Base-by-base conservation (phyloP, 768 basidiomycete genomes). In the Boletus coccyginus region DNA sequence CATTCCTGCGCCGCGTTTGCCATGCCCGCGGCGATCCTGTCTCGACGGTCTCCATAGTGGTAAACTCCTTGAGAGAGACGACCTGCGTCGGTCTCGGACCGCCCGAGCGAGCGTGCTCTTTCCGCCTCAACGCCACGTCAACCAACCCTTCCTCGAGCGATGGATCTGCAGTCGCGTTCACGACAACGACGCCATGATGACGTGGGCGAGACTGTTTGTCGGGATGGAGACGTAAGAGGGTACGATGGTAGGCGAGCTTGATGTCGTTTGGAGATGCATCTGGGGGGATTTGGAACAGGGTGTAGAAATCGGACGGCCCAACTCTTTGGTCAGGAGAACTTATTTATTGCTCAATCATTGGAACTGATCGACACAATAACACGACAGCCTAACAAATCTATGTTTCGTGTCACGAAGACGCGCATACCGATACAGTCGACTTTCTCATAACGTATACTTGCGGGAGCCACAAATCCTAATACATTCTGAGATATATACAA, bases 61-160 rank as follows among this genome's bases (percentile, higher is more conserved):
- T 54, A 60, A 91, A 92, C 1, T 91, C 89, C 45, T 89, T 88
- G 39, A 94, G 74, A 3, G 92, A 93, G 38, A 93, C 73, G 17
- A 90, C 73, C 58, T 92, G 86, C 0, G 92, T 90, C 5, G 92
- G 90, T 50, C 92, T 77, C 9, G 86, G 83, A 3, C 73, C 77
- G 29, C 55, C 58, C n/a, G 59, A 59, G 14, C 42, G 49, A 10
- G 24, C 48, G 2, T 45, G 45, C 46, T 46, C 58, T 32, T 55
- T 52, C 21, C 50, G 51, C 36, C 38, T 55, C 43, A 62, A 49
- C 6, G 80, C 78, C 53, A 91, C 79, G 58, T 86, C 81, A 38
- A 60, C 65, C 2, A 55, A 47, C 13, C 59, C 56, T 16, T 29
- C 27, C 27, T 27, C 41, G 10, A 48, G 40, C 29, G 41, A 33